Conservation (phyloP, 805 yeast genomes). For the Tetrapisispora iriomotensis region DNA sequence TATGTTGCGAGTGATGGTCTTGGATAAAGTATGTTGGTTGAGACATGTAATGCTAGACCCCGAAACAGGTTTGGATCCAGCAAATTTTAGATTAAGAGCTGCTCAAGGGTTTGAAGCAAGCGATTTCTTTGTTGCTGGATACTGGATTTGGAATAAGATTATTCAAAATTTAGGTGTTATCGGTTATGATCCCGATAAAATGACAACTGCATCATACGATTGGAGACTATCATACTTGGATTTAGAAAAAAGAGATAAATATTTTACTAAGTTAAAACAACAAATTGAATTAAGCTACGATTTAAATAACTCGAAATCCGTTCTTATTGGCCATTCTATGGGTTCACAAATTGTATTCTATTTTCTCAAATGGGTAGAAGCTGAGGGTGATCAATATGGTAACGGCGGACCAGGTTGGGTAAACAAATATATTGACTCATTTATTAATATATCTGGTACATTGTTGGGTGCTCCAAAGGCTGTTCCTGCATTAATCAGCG, state of each 20-base stretch:
- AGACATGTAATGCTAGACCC: slow-evolving; percentile 84
- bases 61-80: slow-evolving; percentile 88
- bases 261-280: slow-evolving; percentile 65
- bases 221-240: slow-evolving; percentile 92
- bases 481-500: slow-evolving; percentile 82
- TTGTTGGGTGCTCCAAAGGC: slow-evolving; percentile 90
- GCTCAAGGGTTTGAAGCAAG: slow-evolving; percentile 96
- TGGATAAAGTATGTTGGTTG: slow-evolving; percentile 90
- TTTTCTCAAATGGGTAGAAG: slow-evolving; percentile 95
- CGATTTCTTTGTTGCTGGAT: slow-evolving; percentile 92
- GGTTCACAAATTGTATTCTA: slow-evolving; percentile 85
- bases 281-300: slow-evolving; percentile 55
- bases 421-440: slow-evolving; percentile 69
- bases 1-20: slow-evolving; percentile 85
- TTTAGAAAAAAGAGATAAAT: slow-evolving; percentile 77
- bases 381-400: slow-evolving; percentile 68
- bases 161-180: slow-evolving; percentile 90
- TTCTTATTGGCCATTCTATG: slow-evolving; percentile 91
- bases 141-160: slow-evolving; percentile 97
- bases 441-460: slow-evolving; percentile 85
- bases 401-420: slow-evolving; percentile 92
- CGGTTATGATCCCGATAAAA: slow-evolving; percentile 85
- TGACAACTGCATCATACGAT: slow-evolving; percentile 89
- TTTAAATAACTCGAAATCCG: slow-evolving; percentile 53
- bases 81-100: slow-evolving; percentile 68